Conservation (phyloP, 2,329 filamentous ascomycete species). For the Aureobasidium sp. region DNA sequence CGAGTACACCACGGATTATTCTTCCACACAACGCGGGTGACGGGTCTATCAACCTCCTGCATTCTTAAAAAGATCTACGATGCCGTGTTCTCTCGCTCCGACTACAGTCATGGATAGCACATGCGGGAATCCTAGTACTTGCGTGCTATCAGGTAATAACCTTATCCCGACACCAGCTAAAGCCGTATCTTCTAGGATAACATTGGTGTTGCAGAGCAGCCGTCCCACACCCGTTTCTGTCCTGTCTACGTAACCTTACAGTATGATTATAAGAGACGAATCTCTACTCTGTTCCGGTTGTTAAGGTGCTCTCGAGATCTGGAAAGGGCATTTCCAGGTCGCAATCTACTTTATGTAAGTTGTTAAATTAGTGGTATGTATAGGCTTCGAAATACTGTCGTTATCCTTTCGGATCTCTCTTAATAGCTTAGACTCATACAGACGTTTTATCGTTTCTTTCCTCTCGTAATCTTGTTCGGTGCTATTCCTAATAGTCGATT, state of each 20-base stretch:
- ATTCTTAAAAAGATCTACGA: background rate
- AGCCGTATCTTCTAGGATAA: background rate
- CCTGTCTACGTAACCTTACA: background rate
- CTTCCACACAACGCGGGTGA: background rate
- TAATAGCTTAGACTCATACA: background rate
- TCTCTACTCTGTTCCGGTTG: background rate
- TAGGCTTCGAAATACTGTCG: background rate
- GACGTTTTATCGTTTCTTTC: background rate
- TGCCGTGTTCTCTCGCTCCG: background rate
- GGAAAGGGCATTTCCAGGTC: background rate
- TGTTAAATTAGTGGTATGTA: background rate
- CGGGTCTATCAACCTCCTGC: background rate
- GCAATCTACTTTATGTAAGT: constrained; percentile 1
- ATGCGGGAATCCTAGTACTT: background rate
- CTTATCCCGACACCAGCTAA: background rate
- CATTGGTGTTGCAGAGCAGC: background rate
- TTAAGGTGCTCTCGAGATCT: background rate
- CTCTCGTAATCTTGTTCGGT: background rate
- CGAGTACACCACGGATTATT: background rate
- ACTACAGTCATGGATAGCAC: background rate
- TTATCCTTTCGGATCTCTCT: background rate
- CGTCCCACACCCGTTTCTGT: background rate
- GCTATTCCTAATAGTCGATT: background rate
- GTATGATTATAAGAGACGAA: background rate
- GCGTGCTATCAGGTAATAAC: background rate